Base-by-base conservation (phyloP, 2,329 filamentous ascomycete genomes). In the Epicoccum sorghinum region DNA sequence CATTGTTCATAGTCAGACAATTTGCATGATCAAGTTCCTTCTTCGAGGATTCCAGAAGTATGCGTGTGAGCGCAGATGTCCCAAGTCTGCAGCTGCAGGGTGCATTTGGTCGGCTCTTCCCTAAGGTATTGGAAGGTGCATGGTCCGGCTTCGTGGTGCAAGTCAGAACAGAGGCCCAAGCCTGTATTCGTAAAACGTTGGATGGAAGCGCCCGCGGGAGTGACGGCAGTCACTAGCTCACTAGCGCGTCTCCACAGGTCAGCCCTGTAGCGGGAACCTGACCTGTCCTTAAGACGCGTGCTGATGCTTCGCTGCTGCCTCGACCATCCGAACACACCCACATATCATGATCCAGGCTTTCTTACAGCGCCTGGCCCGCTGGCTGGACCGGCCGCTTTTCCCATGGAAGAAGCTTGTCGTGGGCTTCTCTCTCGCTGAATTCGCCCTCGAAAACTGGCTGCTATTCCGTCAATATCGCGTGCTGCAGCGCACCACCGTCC, bases 391-490 rank as follows among this genome's bases (percentile, higher is more conserved):
- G 71, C 93, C 93, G 54, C 82, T 90, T 71, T 96, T 98, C 80
- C 93, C 95, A 50, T 99, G 95, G 95, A 99, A 97, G 86, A 89
- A 87, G 75, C 86, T 99, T 68, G 93, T 99, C 69, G 85, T 98
- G 66, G 90, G 92, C 69, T 99, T 99, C 80, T 96, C 92, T 27
- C 75, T 98, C 67, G 91, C 89, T 58, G 91, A 99, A 74, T 98
- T 91, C 75, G 79, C 91, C 49, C 88, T 99, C 71, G 95, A 99
- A 76, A 87, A 91, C 39, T 90, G 93, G 78, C 86, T 99, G 47
- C 91, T 91, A 24, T 80, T 91, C 65, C 91, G 95, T 53, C 95
- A 99, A 76, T 98, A 97, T 76, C 86, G 87, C 64, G 86, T 97
- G 51, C 83, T 98, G 57, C 86, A 93, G 72, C 86, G 86, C 64